phyloP scores from a whole-genome alignment of 179 eudicot species.

The Dionaea muscipula region DNA sequence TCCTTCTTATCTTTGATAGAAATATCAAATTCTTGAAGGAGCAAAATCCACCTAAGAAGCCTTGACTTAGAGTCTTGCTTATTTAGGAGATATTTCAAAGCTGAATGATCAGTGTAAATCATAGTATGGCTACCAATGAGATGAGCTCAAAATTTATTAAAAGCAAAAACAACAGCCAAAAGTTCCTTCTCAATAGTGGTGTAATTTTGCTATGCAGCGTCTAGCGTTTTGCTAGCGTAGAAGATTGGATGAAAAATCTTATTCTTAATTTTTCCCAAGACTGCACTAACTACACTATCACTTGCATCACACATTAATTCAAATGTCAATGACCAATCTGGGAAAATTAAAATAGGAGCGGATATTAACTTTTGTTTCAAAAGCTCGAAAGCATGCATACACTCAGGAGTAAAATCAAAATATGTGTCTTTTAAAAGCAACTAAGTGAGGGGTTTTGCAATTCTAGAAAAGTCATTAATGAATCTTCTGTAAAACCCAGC shows the following conservation, averaged over 20 bases:
- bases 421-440: background rate
- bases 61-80: too few species aligned
- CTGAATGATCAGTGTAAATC: too few species aligned
- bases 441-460: background rate
- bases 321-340: too few species aligned
- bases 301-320: slow-evolving; percentile 4
- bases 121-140: too few species aligned
- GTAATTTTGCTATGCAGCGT: background rate
- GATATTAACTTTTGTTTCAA: background rate
- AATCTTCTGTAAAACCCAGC: background rate
- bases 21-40: too few species aligned
- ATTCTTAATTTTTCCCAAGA: background rate
- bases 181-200: background rate
- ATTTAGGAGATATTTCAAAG: too few species aligned
- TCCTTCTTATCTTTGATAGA: too few species aligned
- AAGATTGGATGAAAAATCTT: background rate
- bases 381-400: background rate
- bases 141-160: too few species aligned
- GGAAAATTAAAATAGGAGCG: too few species aligned
- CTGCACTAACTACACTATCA: background rate
- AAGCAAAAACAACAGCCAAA: too few species aligned
- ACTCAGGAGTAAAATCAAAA: background rate
- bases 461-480: background rate
- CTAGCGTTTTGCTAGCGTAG: background rate
- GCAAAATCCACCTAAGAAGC: too few species aligned